A percentile compares a stretch with the other conserved stretches of the same genome.
Evolutionary conservation across 208 protist genomes (phyloP).

Genomic region (Wallacemonas sp.): DNA sequence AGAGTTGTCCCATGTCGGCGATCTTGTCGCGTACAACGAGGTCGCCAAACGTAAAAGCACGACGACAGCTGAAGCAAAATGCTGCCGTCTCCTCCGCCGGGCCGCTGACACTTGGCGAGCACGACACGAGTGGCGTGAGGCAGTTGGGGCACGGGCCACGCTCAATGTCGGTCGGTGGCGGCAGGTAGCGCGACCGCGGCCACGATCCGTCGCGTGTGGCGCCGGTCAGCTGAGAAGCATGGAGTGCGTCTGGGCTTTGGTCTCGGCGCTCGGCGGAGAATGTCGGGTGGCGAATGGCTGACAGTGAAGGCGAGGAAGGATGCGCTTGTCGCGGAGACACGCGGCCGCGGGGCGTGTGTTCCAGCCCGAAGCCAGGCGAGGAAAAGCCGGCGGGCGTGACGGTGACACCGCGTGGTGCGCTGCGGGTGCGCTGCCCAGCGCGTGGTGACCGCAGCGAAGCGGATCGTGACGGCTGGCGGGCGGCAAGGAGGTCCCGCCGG

Average conservation of each 20-base stretch:
- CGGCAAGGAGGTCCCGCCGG: conserved; percentile 10
- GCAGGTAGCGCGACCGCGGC: conserved; percentile 19
- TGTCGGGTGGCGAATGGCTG: conserved; percentile 3
- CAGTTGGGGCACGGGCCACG: conserved; percentile 73
- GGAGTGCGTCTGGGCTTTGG: conserved; percentile 3
- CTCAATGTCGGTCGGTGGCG: conserved; percentile 27
- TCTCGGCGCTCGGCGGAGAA: neutral
- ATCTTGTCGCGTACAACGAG: conserved; percentile 27
- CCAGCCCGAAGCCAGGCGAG: neutral
- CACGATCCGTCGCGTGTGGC: neutral
- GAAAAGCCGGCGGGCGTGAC: neutral
- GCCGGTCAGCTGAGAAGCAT: neutral
- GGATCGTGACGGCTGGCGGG: conserved; percentile 11
- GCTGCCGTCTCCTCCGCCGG: conserved; percentile 40
- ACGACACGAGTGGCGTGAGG: conserved; percentile 40
- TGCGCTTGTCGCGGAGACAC: neutral
- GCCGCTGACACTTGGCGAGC: conserved; percentile 15
- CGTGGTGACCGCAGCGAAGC: conserved; percentile 13
- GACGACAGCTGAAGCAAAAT: conserved; percentile 80
- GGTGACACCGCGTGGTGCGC: conserved; percentile 16
- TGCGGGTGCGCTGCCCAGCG: neutral
- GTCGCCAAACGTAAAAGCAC: conserved; percentile 76
- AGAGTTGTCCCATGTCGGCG: conserved; percentile 8
- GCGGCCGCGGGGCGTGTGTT: neutral
- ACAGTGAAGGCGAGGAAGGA: neutral